Percentiles rank a stretch among this genome's conserved stretches.
These are phyloP conservation scores for Emericellopsis terricola DNA, from an alignment of 495 filamentous ascomycete species.

Conservation along the genomic window DNA sequence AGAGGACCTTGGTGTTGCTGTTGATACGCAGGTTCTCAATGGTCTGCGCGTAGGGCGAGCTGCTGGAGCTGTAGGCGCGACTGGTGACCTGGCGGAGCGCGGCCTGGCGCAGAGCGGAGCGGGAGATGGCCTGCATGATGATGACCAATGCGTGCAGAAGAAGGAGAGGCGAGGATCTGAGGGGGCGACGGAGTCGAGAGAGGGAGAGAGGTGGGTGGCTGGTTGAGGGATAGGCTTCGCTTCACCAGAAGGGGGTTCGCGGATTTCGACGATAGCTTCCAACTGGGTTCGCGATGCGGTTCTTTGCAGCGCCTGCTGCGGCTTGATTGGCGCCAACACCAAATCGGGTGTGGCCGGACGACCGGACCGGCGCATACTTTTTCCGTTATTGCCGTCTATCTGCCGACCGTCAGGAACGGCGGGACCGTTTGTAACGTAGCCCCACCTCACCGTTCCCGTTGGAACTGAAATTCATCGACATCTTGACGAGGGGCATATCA, in stretches of 20 bases:
- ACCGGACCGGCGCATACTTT: too few relatives aligned
- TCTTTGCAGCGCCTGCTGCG: too few relatives aligned
- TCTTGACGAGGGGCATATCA: constrained; percentile 1
- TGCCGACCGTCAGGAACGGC: too few relatives aligned
- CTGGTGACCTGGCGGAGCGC: constrained; percentile 29
- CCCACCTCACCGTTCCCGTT: constrained; percentile 1
- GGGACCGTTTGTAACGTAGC: background rate
- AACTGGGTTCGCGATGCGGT: too few relatives aligned
- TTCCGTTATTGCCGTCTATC: too few relatives aligned
- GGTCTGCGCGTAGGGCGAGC: constrained; percentile 60
- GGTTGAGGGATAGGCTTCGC: too few relatives aligned
- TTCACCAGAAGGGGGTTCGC: too few relatives aligned
- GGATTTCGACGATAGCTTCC: too few relatives aligned
- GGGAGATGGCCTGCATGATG: constrained; percentile 27
- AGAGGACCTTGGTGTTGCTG: constrained; percentile 80
- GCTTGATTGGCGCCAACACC: too few relatives aligned
- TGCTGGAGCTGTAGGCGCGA: constrained; percentile 50
- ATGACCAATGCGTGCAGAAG: constrained; percentile 1
- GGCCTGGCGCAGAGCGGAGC: constrained; percentile 7
- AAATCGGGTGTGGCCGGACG: too few relatives aligned
- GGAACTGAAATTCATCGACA: constrained; percentile 1
- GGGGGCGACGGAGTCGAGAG: background rate
- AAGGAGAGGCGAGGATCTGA: constrained; percentile 4
- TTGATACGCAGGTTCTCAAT: constrained; percentile 86
- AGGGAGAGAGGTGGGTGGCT: background rate